These are phyloP conservation scores for Starmerella bombicola DNA, from an alignment of 805 yeast genomes.

Conservation along the genomic window DNA sequence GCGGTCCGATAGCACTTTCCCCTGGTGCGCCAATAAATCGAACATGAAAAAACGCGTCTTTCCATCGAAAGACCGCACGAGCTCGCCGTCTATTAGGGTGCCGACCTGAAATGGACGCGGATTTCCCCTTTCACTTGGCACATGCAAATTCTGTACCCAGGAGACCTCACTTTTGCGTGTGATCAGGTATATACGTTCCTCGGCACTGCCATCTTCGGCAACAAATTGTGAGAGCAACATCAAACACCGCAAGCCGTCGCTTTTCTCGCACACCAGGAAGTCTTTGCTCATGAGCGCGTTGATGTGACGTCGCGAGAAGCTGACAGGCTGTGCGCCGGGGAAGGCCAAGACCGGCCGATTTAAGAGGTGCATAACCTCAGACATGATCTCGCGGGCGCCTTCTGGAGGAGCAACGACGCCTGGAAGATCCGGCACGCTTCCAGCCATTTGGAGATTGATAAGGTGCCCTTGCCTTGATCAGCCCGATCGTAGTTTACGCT, in stretches of 20 bases:
- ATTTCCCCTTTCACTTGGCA: conserved; percentile 45
- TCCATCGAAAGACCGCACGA: conserved; percentile 42
- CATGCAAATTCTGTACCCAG: conserved; percentile 64
- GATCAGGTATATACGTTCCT: conserved; percentile 79
- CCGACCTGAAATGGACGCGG: conserved; percentile 64
- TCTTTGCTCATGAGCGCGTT: conserved; percentile 56
- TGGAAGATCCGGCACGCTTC: conserved; percentile 64
- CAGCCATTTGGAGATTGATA: too few relatives aligned
- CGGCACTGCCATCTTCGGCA: conserved; percentile 32
- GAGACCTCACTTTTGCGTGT: conserved; percentile 82
- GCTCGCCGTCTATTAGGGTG: conserved; percentile 85
- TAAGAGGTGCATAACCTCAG: conserved; percentile 52
- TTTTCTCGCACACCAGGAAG: conserved; percentile 88
- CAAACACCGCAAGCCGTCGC: conserved; percentile 83
- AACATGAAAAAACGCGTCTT: conserved; percentile 68
- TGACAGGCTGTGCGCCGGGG: conserved; percentile 89
- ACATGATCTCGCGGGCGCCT: conserved; percentile 53
- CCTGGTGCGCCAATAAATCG: conserved; percentile 80
- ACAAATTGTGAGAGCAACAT: conserved; percentile 52
- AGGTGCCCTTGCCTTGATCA: too few relatives aligned
- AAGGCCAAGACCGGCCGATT: conserved; percentile 46
- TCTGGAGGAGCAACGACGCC: conserved; percentile 67
- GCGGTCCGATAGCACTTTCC: conserved; percentile 53
- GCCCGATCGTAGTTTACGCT: too few relatives aligned
- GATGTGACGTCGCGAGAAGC: conserved; percentile 68